Base-by-base conservation (phyloP, 73 alveolate genomes). In the Paramecium tetraurelia region DNA sequence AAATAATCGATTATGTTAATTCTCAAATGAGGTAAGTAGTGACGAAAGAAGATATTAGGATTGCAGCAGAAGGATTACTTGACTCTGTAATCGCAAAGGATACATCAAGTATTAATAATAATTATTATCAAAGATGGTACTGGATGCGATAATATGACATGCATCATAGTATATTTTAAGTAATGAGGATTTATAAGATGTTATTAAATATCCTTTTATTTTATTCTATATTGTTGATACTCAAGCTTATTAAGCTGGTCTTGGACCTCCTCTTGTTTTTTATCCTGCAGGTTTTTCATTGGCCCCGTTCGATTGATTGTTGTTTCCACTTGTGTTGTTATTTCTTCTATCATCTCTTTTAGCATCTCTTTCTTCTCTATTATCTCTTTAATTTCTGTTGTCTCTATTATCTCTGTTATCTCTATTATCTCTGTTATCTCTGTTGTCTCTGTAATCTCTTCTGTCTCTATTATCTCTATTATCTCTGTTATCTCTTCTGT, bases 111-210 rank as follows among this genome's bases (percentile, higher is more conserved):
- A 63, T 53, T 22, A 12, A 63, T 27, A 3, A 31, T 27, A 22
- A 22, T 12, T 4, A 11, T 58, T 12, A 8, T n/a, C 57, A 38
- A 31, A 75, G 87, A 75, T 29, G 98, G 96, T 48, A 95, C 92
- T 38, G 99, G 99, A 6, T 96, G 98, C 63, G 99, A 96, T 92
- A 96, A 96, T 89, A 96, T 95, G 98, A 96, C 98, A 21, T 35
- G 68, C 87, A 75, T 75, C 38, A 12, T 75, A 33, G 87, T 75
- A 18, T 72, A 58, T 80, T 70, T 95, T 83, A 95, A 93, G 24
- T 2, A 16, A 63, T 53, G 69, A 53, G 33, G 7, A 18, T 53
- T 18, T 53, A 53, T 53, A 53, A 53, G 69, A 53, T n/a, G 69
- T 14, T 53, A 53, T 53, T 53, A n/a, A 53, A 53, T 53, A 53